A percentile compares a stretch with the other conserved stretches of the same genome.
phyloP scores from a whole-genome alignment of 2,329 filamentous ascomycete species.

The Neophaeococcomyces mojaviensis region DNA sequence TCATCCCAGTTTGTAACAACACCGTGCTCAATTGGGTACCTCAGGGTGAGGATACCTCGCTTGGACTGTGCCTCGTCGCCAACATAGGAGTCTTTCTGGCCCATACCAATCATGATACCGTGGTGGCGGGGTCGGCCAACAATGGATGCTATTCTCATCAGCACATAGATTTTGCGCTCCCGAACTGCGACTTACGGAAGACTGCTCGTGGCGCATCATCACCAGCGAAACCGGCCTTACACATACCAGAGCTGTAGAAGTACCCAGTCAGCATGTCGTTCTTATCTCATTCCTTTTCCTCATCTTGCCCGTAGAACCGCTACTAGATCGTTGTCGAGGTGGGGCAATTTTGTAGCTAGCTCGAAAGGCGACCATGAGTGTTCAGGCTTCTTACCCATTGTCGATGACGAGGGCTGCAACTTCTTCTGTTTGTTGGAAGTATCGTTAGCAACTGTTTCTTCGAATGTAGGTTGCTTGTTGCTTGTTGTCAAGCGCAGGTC shows the following conservation, averaged over 20 bases:
- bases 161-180: neutral
- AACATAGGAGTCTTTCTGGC: slow-evolving; percentile 99
- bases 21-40: slow-evolving; percentile 99
- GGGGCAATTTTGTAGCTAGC: slow-evolving; percentile 2
- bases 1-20: slow-evolving; percentile 99
- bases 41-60: slow-evolving; percentile 99
- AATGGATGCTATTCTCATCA: slow-evolving; percentile 70
- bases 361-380: slow-evolving; percentile 25
- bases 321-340: neutral
- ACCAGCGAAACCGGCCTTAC: slow-evolving; percentile 99
- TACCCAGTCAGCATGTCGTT: slow-evolving; percentile 18
- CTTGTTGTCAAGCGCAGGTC: slow-evolving; percentile 27
- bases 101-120: slow-evolving; percentile 99
- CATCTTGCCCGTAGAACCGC: neutral
- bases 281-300: neutral
- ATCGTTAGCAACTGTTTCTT: slow-evolving; percentile 36
- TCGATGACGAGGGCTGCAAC: slow-evolving; percentile 99
- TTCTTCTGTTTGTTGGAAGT: slow-evolving; percentile 64
- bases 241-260: slow-evolving; percentile 90
- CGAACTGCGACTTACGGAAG: slow-evolving; percentile 75
- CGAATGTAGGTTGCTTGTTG: slow-evolving; percentile 1
- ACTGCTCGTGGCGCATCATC: slow-evolving; percentile 99
- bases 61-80: slow-evolving; percentile 99
- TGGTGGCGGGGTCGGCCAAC: slow-evolving; percentile 99
- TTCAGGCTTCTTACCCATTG: slow-evolving; percentile 87